Conservation (phyloP, 345 rosid species). For the Passiflora organensis region DNA sequence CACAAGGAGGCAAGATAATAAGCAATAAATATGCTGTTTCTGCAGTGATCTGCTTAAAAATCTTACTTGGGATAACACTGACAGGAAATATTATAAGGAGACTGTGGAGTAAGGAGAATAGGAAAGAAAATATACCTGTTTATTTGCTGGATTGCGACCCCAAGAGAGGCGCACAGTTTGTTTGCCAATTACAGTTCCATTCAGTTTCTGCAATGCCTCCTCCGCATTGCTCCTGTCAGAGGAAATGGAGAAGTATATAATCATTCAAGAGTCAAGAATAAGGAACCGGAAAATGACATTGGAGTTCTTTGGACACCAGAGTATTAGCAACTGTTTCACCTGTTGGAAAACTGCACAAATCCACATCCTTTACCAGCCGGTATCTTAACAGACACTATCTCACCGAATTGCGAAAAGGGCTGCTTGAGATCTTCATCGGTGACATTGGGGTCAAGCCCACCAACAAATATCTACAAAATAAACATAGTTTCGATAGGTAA, state of each 20-base stretch:
- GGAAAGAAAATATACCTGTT: conserved; percentile 66
- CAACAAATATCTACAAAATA: conserved; percentile 89
- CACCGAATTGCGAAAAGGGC: conserved; percentile 75
- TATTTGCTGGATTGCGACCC: conserved; percentile 78
- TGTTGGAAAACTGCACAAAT: conserved; percentile 82
- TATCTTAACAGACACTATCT: conserved; percentile 84
- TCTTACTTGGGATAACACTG: no score
- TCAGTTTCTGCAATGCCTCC: conserved; percentile 80
- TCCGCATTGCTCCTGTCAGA: conserved; percentile 65
- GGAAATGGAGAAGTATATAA: conserved; percentile 6
- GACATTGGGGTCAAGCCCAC: conserved; percentile 86
- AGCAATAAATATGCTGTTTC: no score
- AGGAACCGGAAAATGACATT: conserved; percentile 5
- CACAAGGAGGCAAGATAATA: background rate
- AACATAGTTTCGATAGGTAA: conserved; percentile 20
- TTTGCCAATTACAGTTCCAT: conserved; percentile 56
- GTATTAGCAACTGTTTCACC: conserved; percentile 34
- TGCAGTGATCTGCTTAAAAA: no score
- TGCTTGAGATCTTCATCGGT: conserved; percentile 82
- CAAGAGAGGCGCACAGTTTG: conserved; percentile 78
- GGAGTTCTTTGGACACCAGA: background rate
- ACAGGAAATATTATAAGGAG: no score
- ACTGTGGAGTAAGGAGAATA: background rate
- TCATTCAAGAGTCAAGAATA: no score
- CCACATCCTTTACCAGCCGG: conserved; percentile 93